A percentile compares a stretch with the other conserved stretches of the same genome.
Conservation (phyloP, 2,329 filamentous ascomycete species). For the Thielaviopsis musarum region DNA sequence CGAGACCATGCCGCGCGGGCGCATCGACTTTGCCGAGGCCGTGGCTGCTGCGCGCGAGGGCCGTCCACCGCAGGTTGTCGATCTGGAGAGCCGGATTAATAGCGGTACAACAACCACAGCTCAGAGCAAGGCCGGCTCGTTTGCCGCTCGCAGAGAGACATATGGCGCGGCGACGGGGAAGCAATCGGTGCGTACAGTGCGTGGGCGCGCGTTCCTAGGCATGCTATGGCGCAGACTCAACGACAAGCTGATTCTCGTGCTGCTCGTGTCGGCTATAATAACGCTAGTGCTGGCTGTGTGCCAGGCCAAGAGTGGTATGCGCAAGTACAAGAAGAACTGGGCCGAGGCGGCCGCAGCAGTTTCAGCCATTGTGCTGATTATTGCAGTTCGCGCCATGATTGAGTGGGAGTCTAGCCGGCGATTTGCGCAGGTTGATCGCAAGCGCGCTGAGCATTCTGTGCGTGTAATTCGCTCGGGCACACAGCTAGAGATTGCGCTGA, state of each 20-base stretch:
- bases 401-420: conserved; percentile 72
- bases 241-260: conserved; percentile 59
- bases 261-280: conserved; percentile 55
- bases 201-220: conserved; percentile 1
- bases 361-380: conserved; percentile 58
- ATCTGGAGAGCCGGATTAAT: not conserved
- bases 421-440: conserved; percentile 64
- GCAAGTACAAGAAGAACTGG: conserved; percentile 50
- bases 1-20: conserved; percentile 28
- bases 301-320: conserved; percentile 42
- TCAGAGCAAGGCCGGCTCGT: not conserved
- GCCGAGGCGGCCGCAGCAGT: conserved; percentile 70
- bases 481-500: conserved; percentile 50
- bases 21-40: conserved; percentile 33
- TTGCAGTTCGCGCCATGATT: conserved; percentile 60
- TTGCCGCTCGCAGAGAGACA: not conserved
- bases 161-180: not conserved
- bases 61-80: conserved; percentile 17
- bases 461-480: conserved; percentile 63
- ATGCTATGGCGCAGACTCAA: conserved; percentile 58
- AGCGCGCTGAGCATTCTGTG: conserved; percentile 59
- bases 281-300: conserved; percentile 61
- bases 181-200: not conserved
- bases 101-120: not conserved
- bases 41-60: conserved; percentile 21